Evolutionary conservation across 768 basidiomycete genomes (phyloP).

Genomic region (Collybia mongolica): DNA sequence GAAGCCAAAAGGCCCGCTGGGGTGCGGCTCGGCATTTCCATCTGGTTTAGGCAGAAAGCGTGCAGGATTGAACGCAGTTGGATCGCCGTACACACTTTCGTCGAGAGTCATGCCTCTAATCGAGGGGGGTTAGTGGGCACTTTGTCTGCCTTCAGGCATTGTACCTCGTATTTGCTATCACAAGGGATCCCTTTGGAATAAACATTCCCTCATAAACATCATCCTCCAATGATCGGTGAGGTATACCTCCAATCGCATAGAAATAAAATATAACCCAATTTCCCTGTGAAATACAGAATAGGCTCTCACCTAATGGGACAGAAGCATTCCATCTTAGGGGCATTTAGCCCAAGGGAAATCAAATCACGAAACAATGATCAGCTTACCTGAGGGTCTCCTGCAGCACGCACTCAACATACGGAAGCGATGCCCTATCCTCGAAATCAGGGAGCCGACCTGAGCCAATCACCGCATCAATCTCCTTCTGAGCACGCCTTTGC

Average conservation of each 20-base stretch:
- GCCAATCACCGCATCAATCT: conserved; percentile 12
- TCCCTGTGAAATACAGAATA: too few species aligned
- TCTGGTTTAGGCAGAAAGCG: conserved; percentile 28
- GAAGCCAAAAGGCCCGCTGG: conserved; percentile 18
- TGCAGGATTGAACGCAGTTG: conserved; percentile 38
- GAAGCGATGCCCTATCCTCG: conserved; percentile 9
- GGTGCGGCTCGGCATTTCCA: conserved; percentile 10
- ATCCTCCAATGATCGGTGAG: conserved; percentile 18
- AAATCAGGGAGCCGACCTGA: conserved; percentile 8
- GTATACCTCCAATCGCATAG: conserved; percentile 26
- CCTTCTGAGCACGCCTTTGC: conserved; percentile 30
- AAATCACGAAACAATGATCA: conserved; percentile 34
- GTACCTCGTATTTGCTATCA: conserved; percentile 18
- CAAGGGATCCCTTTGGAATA: conserved; percentile 30
- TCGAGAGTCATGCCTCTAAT: conserved; percentile 39
- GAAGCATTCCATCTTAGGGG: conserved; percentile 4
- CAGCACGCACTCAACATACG: conserved; percentile 13
- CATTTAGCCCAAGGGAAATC: not conserved
- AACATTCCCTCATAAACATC: conserved; percentile 35
- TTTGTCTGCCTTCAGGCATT: not conserved
- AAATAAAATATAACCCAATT: not conserved
- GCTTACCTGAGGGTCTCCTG: conserved; percentile 16
- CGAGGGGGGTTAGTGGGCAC: not conserved
- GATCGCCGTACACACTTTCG: conserved; percentile 31
- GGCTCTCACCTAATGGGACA: conserved; percentile 1